phyloP scores from a whole-genome alignment of 495 filamentous ascomycete species.

The Recurvomyces mirabilis region DNA sequence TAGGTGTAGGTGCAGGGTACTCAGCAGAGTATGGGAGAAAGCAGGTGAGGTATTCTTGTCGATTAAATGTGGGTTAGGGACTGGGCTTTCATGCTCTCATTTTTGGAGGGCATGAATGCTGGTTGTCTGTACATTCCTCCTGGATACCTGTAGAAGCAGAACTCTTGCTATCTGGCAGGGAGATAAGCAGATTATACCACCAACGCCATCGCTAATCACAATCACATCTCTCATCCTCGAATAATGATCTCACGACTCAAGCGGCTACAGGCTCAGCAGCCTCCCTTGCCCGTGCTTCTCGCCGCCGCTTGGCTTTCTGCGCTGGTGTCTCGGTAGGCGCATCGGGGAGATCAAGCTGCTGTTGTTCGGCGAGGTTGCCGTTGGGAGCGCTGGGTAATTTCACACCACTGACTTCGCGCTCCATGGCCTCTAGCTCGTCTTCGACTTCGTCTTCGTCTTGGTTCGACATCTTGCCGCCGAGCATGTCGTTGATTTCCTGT shows the following conservation, averaged over 20 bases:
- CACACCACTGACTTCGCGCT: conserved; percentile 46
- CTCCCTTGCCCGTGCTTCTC: conserved; percentile 17
- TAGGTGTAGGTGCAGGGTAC: no score
- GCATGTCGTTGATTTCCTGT: conserved; percentile 82
- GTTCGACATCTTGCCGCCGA: conserved; percentile 72
- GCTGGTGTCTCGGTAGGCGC: conserved; percentile 22
- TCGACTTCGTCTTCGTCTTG: conserved; percentile 97
- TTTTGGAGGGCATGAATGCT: no score
- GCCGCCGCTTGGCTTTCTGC: conserved; percentile 23
- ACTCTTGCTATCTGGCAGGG: no score
- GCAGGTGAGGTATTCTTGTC: no score
- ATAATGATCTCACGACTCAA: conserved; percentile 12
- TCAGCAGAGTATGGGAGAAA: no score
- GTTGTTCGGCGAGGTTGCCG: not conserved
- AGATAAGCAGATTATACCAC: no score
- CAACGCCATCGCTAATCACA: conserved; percentile 20
- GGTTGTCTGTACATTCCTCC: no score
- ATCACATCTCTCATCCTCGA: not conserved
- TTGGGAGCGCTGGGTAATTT: conserved; percentile 50
- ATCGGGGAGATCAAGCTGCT: conserved; percentile 27
- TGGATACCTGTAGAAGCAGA: no score
- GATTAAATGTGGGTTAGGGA: no score
- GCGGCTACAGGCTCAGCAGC: conserved; percentile 24
- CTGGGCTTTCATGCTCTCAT: no score
- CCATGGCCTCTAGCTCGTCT: conserved; percentile 75